Percentiles rank a stretch among this genome's conserved stretches.
These are phyloP conservation scores for Chalciporus sp. DNA, from an alignment of 1,284 basidiomycete species.

Conservation along the genomic window DNA sequence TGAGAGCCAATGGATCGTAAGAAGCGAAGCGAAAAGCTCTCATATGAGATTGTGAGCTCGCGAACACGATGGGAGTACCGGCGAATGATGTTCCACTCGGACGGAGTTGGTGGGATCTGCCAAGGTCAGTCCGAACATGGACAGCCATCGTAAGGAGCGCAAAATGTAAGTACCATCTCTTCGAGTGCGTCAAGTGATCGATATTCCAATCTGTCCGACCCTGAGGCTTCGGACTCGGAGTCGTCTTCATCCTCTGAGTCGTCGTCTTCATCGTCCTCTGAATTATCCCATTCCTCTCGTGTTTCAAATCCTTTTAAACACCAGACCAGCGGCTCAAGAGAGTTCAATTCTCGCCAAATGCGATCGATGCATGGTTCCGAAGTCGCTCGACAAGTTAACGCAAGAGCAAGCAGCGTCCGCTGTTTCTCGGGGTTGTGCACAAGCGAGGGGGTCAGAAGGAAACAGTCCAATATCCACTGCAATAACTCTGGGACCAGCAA, in stretches of 20 bases:
- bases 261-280: too few species aligned
- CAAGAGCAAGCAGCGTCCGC: background rate
- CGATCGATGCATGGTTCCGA: constrained; percentile 14
- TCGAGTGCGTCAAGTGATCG: too few species aligned
- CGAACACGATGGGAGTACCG: constrained; percentile 16
- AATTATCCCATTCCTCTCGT: background rate
- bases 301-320: constrained; percentile 3
- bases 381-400: constrained; percentile 5
- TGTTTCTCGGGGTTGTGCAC: background rate
- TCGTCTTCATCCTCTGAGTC: too few species aligned
- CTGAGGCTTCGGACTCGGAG: too few species aligned
- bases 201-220: too few species aligned
- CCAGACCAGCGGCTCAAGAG: constrained; percentile 19
- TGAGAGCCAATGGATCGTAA: constrained; percentile 13
- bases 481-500: constrained; percentile 14
- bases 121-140: too few species aligned
- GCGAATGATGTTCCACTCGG: constrained; percentile 9
- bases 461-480: constrained; percentile 10
- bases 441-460: background rate
- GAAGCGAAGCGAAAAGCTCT: constrained; percentile 5
- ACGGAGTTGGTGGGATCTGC: constrained; percentile 17
- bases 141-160: too few species aligned
- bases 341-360: constrained; percentile 14
- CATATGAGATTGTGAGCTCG: constrained; percentile 12
- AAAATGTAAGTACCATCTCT: constrained; percentile 8